Evolutionary conservation across 805 yeast species (phyloP).

Genomic region (Barnettozyma botsteinii): DNA sequence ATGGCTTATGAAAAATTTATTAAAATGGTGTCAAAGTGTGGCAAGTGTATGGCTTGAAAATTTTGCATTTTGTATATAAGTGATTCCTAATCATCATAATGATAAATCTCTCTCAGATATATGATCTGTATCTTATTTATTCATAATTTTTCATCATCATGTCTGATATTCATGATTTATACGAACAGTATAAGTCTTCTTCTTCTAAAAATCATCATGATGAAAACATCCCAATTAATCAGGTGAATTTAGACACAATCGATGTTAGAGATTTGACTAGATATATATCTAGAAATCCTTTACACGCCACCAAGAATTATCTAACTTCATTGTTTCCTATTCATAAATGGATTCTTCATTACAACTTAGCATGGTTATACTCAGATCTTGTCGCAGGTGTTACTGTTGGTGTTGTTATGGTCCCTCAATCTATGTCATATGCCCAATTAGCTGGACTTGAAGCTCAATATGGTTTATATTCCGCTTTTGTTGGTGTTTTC

Average conservation of each 20-base stretch:
- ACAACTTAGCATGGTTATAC: slow-evolving; percentile 72
- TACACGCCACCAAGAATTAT: slow-evolving; percentile 38
- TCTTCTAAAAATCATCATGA: slow-evolving; percentile 2
- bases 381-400: slow-evolving; percentile 88
- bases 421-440: slow-evolving; percentile 95
- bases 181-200: slow-evolving; percentile 3
- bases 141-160: background rate
- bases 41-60: slow-evolving; percentile 9
- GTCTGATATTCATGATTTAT: slow-evolving; percentile 8
- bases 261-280: slow-evolving; percentile 12
- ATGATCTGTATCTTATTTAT: background rate
- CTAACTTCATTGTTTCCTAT: slow-evolving; percentile 70
- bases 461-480: slow-evolving; percentile 83
- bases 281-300: slow-evolving; percentile 8
- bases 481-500: slow-evolving; percentile 87
- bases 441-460: slow-evolving; percentile 79
- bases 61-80: background rate
- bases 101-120: background rate
- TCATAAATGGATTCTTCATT: slow-evolving; percentile 76
- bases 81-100: too few species aligned
- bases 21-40: slow-evolving; percentile 14
- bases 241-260: slow-evolving; percentile 3
- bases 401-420: slow-evolving; percentile 88
- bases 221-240: slow-evolving; percentile 5
- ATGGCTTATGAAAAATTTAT: too few species aligned